A percentile compares a stretch with the other conserved stretches of the same genome.
phyloP scores from a whole-genome alignment of 345 rosid species.

The Atalantia buxifolia region DNA sequence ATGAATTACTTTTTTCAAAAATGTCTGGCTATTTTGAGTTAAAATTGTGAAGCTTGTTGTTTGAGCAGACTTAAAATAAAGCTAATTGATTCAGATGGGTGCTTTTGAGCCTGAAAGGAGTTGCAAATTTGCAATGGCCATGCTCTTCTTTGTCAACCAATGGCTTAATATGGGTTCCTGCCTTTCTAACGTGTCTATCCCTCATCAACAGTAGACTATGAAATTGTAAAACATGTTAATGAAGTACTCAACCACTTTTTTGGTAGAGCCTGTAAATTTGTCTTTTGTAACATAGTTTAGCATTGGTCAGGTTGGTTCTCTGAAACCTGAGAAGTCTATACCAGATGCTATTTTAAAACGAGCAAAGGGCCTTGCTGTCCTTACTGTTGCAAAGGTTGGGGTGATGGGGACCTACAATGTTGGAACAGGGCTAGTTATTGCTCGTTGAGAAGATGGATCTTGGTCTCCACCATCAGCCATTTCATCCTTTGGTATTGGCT shows the following conservation, averaged over 20 bases:
- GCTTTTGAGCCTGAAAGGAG: neutral
- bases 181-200: neutral
- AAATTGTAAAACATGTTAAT: neutral
- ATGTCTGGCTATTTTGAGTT: neutral
- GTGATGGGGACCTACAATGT: constrained; percentile 24
- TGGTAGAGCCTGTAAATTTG: neutral
- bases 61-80: neutral
- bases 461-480: constrained; percentile 28
- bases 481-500: constrained; percentile 22
- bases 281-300: neutral
- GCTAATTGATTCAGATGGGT: neutral
- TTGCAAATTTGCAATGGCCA: neutral
- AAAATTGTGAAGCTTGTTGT: neutral
- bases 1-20: neutral
- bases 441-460: constrained; percentile 22
- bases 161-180: neutral
- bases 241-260: neutral
- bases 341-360: constrained; percentile 20
- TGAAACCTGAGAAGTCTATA: constrained; percentile 20
- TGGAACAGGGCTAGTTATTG: constrained; percentile 25
- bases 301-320: constrained; percentile 19
- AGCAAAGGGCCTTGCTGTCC: constrained; percentile 21
- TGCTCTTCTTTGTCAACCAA: neutral
- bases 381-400: constrained; percentile 25
- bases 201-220: neutral